Percentiles rank a stretch among this genome's conserved stretches.
Conservation (phyloP, 345 rosid species). For the Salix brachista region DNA sequence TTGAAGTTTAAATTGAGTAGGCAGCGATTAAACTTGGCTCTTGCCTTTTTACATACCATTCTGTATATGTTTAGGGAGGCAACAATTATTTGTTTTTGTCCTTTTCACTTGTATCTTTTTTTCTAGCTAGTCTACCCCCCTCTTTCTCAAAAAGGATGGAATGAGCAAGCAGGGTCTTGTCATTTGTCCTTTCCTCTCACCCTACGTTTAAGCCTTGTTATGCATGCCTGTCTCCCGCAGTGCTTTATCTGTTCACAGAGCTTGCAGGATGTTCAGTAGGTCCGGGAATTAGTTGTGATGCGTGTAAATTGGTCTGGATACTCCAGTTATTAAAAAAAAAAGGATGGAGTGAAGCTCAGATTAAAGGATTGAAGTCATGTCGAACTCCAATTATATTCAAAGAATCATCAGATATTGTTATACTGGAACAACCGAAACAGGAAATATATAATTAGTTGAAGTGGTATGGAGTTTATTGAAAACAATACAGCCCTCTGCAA, state of each 20-base stretch:
- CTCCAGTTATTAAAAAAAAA: accelerated
- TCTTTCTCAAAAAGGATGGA: neutral
- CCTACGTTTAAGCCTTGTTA: accelerated
- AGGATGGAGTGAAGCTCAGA: neutral
- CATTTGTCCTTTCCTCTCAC: too few relatives aligned
- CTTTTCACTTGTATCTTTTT: neutral
- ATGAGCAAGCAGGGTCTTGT: neutral
- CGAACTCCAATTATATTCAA: constrained; percentile 3
- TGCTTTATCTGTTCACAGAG: too few relatives aligned
- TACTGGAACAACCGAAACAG: neutral
- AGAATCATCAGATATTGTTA: neutral
- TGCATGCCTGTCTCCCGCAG: accelerated
- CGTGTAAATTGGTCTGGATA: accelerated
- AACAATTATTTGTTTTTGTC: neutral
- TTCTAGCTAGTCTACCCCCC: neutral
- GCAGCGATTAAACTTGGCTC: constrained; percentile 1
- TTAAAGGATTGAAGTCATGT: neutral
- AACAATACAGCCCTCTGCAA: neutral
- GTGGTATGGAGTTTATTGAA: too few relatives aligned
- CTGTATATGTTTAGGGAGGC: neutral
- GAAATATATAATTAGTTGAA: neutral
- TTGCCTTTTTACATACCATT: neutral
- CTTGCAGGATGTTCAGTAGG: too few relatives aligned
- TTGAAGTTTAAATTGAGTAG: constrained; percentile 3
- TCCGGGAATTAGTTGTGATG: too few relatives aligned